Percentiles rank a stretch among this genome's conserved stretches.
Evolutionary conservation across 1,139 yeast species (phyloP).

Genomic region (Magnusiomyces ingens): DNA sequence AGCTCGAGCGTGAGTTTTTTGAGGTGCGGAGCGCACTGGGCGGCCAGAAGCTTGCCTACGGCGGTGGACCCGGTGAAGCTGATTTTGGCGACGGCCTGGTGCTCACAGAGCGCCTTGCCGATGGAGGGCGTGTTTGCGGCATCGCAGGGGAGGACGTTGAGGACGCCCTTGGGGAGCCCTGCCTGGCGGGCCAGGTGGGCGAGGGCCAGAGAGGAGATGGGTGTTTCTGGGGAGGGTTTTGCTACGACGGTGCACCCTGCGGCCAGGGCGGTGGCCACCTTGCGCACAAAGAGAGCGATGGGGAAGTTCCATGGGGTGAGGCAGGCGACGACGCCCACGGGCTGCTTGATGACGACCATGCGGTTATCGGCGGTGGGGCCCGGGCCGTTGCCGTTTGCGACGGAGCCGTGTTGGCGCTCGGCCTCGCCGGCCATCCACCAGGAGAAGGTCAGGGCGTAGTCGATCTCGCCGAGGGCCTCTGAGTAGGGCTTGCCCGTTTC

Average conservation of each 20-base stretch:
- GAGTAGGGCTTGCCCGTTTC: slow-evolving; percentile 59
- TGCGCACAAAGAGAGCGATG: slow-evolving; percentile 74
- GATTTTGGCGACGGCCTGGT: slow-evolving; percentile 62
- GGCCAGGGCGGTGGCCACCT: slow-evolving; percentile 75
- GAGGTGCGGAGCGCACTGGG: slow-evolving; percentile 40
- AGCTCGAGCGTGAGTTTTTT: slow-evolving; percentile 69
- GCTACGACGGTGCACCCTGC: slow-evolving; percentile 73
- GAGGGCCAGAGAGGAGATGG: slow-evolving; percentile 63
- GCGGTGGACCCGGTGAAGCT: slow-evolving; percentile 81
- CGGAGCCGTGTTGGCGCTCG: slow-evolving; percentile 41
- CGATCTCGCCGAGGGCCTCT: slow-evolving; percentile 36
- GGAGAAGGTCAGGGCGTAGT: slow-evolving; percentile 35
- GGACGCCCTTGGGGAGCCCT: slow-evolving; percentile 74
- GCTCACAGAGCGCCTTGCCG: slow-evolving; percentile 65
- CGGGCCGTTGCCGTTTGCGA: slow-evolving; percentile 61
- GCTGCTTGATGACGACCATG: slow-evolving; percentile 42
- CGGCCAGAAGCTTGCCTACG: slow-evolving; percentile 65
- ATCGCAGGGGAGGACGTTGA: slow-evolving; percentile 65
- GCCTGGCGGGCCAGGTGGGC: slow-evolving; percentile 58
- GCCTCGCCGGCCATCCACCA: slow-evolving; percentile 41
- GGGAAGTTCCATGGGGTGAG: slow-evolving; percentile 89
- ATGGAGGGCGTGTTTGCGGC: slow-evolving; percentile 61
- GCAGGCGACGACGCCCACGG: slow-evolving; percentile 74
- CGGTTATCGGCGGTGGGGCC: slow-evolving; percentile 54
- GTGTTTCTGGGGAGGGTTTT: slow-evolving; percentile 77